Conservation (phyloP, 2,329 filamentous ascomycete species). For the Ophiocordyceps sinensis region DNA sequence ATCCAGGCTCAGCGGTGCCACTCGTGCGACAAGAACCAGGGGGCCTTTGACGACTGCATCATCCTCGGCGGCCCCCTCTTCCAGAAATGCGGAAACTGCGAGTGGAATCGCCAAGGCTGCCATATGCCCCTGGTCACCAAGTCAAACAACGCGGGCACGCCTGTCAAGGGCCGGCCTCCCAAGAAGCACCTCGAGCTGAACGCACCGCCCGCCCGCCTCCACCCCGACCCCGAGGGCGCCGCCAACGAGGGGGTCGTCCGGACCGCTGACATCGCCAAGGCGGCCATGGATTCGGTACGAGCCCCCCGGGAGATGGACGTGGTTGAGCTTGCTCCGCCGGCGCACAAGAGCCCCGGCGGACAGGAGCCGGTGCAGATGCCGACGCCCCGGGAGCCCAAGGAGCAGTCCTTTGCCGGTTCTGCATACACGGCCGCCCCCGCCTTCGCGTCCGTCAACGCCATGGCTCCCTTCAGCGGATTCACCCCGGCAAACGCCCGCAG, state of each 20-base stretch:
- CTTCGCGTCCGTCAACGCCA: not conserved
- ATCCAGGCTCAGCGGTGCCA: conserved; percentile 23
- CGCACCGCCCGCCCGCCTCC: no score
- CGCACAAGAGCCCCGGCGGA: conserved; percentile 5
- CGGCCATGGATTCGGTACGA: not conserved
- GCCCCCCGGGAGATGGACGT: not conserved
- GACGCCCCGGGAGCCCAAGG: conserved; percentile 12
- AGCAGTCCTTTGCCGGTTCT: conserved; percentile 1
- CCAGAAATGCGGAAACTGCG: conserved; percentile 34
- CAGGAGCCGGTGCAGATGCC: conserved; percentile 12
- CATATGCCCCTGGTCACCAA: conserved; percentile 8
- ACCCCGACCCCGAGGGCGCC: not conserved
- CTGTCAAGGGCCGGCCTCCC: not conserved
- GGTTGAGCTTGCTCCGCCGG: conserved; percentile 1
- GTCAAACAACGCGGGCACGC: not conserved
- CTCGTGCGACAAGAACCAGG: conserved; percentile 26
- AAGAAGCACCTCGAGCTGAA: not conserved
- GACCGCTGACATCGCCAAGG: conserved; percentile 1
- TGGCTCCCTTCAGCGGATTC: conserved; percentile 10
- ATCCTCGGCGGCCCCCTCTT: conserved; percentile 26
- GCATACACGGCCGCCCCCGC: not conserved
- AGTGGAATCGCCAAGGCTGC: conserved; percentile 29
- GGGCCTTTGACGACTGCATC: conserved; percentile 30
- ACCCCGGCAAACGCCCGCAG: conserved; percentile 16
- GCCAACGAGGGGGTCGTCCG: conserved; percentile 2